Evolutionary conservation across 257 asterid species (phyloP).

Genomic region (Capsicum rhomboideum): DNA sequence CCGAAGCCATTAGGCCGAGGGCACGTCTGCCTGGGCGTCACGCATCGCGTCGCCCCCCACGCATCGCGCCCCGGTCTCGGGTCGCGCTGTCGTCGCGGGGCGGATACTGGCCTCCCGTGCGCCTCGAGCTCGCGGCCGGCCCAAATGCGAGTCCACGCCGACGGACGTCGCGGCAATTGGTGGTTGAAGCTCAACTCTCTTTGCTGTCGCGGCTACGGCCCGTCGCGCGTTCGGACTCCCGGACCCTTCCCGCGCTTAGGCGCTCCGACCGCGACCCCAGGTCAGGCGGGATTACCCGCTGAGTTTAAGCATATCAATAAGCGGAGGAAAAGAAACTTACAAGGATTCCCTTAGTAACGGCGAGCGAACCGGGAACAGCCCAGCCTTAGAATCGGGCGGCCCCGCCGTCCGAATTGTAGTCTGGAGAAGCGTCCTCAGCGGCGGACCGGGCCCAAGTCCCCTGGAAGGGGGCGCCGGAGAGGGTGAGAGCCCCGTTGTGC

Average conservation of each 20-base stretch:
- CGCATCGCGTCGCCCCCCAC: background rate
- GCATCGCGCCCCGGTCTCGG: no score
- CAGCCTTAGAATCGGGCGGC: slow-evolving; percentile 50
- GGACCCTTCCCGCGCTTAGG: background rate
- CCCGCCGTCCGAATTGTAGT: slow-evolving; percentile 3
- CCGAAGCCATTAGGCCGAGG: slow-evolving; percentile 31
- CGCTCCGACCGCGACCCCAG: background rate
- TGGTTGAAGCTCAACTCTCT: no score
- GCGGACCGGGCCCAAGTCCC: background rate
- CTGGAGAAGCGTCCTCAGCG: background rate
- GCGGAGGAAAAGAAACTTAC: slow-evolving; percentile 58
- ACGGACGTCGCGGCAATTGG: no score
- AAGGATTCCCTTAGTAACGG: slow-evolving; percentile 67
- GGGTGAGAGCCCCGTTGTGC: no score
- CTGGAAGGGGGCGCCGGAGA: background rate
- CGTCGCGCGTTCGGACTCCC: no score
- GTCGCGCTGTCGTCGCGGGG: no score
- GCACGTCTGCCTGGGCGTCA: slow-evolving; percentile 13
- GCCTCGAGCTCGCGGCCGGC: no score
- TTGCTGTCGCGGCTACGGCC: no score
- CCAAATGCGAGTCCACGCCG: no score
- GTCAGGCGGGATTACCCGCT: slow-evolving; percentile 30
- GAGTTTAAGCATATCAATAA: slow-evolving; percentile 45
- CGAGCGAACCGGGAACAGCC: slow-evolving; percentile 60
- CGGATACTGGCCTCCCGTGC: no score